These are phyloP conservation scores for Erodium trifolium DNA, from an alignment of 441 rosid genomes.

Conservation along the genomic window DNA sequence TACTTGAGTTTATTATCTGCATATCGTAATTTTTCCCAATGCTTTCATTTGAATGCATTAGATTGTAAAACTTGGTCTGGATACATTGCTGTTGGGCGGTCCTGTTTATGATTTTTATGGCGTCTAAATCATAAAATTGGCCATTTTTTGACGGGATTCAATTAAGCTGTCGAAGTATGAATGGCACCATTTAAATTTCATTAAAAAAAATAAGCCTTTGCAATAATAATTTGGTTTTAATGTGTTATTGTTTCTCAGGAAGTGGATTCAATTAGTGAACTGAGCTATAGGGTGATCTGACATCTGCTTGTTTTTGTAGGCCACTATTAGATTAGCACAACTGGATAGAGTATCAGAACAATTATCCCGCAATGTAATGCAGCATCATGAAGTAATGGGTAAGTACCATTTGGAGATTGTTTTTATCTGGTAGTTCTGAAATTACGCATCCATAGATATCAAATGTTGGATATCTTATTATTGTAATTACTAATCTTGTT, in stretches of 20 bases:
- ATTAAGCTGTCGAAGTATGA: background rate
- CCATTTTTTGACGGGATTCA: background rate
- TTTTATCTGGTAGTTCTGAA: conserved; percentile 30
- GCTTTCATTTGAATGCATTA: background rate
- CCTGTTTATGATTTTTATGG: background rate
- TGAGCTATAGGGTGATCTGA: conserved; percentile 3
- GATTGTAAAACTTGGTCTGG: background rate
- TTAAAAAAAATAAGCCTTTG: background rate
- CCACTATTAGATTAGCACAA: conserved; percentile 73
- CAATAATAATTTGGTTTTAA: background rate
- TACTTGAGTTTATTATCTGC: conserved; percentile 6
- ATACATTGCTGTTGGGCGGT: background rate
- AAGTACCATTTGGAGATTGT: conserved; percentile 24
- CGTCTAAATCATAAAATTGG: background rate
- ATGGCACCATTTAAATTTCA: background rate
- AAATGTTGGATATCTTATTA: background rate
- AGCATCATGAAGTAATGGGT: conserved; percentile 99
- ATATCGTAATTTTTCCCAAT: background rate
- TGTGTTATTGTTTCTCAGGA: conserved; percentile 21
- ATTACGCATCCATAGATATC: background rate
- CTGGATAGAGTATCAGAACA: conserved; percentile 80
- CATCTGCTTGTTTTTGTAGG: conserved; percentile 46
- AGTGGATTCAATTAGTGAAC: conserved; percentile 4
- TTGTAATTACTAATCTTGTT: conserved; percentile 13
- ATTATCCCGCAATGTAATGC: conserved; percentile 78